phyloP scores from a whole-genome alignment of 306 rosid species.

The Acmispon strigosus region DNA sequence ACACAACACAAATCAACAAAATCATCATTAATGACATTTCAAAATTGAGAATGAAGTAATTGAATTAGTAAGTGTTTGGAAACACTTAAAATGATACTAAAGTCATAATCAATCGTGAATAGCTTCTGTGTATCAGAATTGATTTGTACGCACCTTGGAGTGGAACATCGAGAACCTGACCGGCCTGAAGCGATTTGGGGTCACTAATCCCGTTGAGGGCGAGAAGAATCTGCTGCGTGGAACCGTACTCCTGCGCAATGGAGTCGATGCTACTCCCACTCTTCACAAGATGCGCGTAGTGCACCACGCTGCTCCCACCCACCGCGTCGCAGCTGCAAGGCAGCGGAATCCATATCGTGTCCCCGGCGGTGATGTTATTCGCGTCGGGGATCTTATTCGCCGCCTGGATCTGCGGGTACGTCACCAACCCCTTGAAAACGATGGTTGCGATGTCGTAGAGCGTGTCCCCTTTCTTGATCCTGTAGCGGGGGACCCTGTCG shows the following conservation, averaged over 20 bases:
- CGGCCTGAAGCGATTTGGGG: slow-evolving; percentile 30
- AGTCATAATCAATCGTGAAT: neutral
- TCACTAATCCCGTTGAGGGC: slow-evolving; percentile 41
- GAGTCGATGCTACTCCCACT: neutral
- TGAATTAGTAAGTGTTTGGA: no score
- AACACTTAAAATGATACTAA: no score
- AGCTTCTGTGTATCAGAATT: no score
- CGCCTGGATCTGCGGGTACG: slow-evolving; percentile 28
- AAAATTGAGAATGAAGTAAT: neutral
- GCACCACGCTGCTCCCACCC: slow-evolving; percentile 40
- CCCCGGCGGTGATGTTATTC: slow-evolving; percentile 21
- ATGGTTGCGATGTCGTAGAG: slow-evolving; percentile 42
- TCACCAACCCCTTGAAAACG: slow-evolving; percentile 32
- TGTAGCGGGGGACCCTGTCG: slow-evolving; percentile 35
- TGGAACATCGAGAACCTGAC: slow-evolving; percentile 73
- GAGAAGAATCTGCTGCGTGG: slow-evolving; percentile 34
- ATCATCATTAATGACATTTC: no score
- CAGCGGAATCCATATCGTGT: slow-evolving; percentile 52
- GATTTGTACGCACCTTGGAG: slow-evolving; percentile 42
- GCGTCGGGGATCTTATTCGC: slow-evolving; percentile 23
- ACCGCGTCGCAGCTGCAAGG: slow-evolving; percentile 91
- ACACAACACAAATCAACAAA: no score
- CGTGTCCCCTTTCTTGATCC: slow-evolving; percentile 27
- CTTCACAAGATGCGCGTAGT: slow-evolving; percentile 52
- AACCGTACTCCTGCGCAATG: slow-evolving; percentile 42